These are phyloP conservation scores for rapeseed (Brassica napus) DNA, from an alignment of 345 rosid species.

Conservation along the genomic window DNA sequence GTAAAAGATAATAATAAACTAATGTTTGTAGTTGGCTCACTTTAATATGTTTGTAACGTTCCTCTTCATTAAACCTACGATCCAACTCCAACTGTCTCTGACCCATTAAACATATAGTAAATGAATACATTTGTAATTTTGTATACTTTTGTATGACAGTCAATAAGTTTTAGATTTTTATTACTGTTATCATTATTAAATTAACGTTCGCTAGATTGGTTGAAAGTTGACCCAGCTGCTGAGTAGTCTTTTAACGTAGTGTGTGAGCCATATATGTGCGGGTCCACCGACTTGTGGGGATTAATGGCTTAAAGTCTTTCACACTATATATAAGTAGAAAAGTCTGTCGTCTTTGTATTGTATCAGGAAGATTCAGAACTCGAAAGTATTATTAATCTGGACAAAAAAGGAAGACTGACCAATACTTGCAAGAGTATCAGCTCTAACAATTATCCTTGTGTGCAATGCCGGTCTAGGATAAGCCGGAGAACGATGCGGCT, in stretches of 20 bases:
- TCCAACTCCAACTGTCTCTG: constrained; percentile 12
- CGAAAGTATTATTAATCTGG: constrained; percentile 78
- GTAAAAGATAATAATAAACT: not conserved
- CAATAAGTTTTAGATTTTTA: not conserved
- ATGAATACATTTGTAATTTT: not conserved
- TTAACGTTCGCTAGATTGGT: not conserved
- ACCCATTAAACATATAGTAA: not conserved
- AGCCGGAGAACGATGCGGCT: not conserved
- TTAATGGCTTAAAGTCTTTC: not conserved
- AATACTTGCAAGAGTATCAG: constrained; percentile 60
- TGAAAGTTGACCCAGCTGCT: not conserved
- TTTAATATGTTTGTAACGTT: constrained; percentile 1
- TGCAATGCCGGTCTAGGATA: not conserved
- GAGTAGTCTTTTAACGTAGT: not conserved
- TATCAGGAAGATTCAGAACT: constrained; percentile 53
- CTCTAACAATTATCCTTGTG: constrained; percentile 59
- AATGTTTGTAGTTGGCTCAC: not conserved
- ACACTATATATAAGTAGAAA: not conserved
- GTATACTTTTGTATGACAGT: not conserved
- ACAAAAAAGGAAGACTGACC: constrained; percentile 74
- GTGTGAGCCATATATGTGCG: not conserved
- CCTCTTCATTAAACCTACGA: not conserved
- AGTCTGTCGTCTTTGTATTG: not conserved
- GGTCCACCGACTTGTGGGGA: not conserved
- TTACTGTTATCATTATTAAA: not conserved